Evolutionary conservation across 176 grass and related monocot genomes (phyloP), one percentile per base, ranked within the genome.

Genomic region (Juncus inflexus): DNA sequence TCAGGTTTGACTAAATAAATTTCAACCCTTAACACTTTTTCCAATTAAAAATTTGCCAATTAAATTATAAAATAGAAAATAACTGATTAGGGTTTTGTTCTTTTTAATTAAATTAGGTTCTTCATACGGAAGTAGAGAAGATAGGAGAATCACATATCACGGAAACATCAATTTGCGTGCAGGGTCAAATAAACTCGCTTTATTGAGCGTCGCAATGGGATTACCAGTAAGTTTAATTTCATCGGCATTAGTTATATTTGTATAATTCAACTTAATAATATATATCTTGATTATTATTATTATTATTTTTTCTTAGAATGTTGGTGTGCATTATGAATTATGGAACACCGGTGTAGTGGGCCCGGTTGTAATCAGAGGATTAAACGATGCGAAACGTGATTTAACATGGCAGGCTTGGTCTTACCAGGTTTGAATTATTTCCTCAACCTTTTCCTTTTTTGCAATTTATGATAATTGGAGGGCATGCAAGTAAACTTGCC

Each of bases 331-430:
- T 80, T 99, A 99, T 63, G 95, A 99, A 68, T 80, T 83, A 0
- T 99, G 95, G 95, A 99, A 67, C 77, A 99, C 95, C 40, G 95
- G 95, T 66, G 89, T 99, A 55, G 65, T 76, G 40, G 95, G 95
- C 54, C 95, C 95, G 60, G 86, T 99, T 64, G 78, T 86, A 61
- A 70, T 99, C 71, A 88, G 89, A 68, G 76, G 95, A 15, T 65
- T 99, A 80, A 64, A 92, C 14, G 85, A 92, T 84, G 85, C 81
- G 51, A 92, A 71, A 12, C 86, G 73, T 76, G 95, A 99, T 60
- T 78, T 99, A 58, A 99, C 95, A 15, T 99, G 95, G 95, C 85
- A 92, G 15, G 77, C 83, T 15, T 99, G 95, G 95, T 90, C 86
- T 58, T 99, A 99, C 70, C 95, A 99, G 85, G 89, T 90, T 28